phyloP scores from a whole-genome alignment of 2,329 filamentous ascomycete genomes.

The Epichloe coenophiala region DNA sequence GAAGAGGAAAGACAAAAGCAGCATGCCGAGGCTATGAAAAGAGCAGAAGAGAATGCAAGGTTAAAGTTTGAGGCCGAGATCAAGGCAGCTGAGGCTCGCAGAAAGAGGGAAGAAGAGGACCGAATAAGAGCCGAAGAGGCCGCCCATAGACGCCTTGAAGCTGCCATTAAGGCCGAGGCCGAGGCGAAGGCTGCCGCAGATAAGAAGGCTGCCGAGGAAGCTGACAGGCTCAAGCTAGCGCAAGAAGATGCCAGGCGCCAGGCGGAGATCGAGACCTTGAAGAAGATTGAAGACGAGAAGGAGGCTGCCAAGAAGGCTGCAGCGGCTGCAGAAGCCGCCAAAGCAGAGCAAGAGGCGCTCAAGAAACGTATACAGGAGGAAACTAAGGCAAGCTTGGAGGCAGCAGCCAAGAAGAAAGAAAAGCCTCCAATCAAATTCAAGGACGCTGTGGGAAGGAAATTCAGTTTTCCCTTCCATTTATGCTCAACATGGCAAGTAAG shows the following conservation, averaged over 20 bases:
- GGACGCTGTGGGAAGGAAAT: conserved; percentile 82
- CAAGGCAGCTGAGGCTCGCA: conserved; percentile 29
- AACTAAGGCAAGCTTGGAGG: conserved; percentile 34
- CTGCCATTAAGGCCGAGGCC: conserved; percentile 26
- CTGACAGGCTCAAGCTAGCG: conserved; percentile 23
- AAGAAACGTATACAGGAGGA: conserved; percentile 44
- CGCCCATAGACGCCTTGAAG: conserved; percentile 27
- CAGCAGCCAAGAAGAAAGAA: conserved; percentile 39
- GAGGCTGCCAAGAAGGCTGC: conserved; percentile 27
- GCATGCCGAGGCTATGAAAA: conserved; percentile 21
- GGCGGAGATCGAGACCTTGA: conserved; percentile 25
- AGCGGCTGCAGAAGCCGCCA: conserved; percentile 31
- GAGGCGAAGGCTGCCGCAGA: conserved; percentile 30
- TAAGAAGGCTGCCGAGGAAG: conserved; percentile 28
- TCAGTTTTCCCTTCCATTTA: conserved; percentile 78
- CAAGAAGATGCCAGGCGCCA: conserved; percentile 25
- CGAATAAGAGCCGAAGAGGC: conserved; percentile 33
- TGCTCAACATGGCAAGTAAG: conserved; percentile 74
- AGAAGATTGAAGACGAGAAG: conserved; percentile 26
- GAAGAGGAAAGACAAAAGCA: conserved; percentile 30
- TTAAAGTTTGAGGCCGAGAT: conserved; percentile 26
- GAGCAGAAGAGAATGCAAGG: conserved; percentile 24
- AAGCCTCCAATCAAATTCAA: conserved; percentile 78
- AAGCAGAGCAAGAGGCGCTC: conserved; percentile 44
- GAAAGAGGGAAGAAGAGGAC: conserved; percentile 26